Evolutionary conservation across 192 early-diverging fungal species (phyloP), one percentile per base, ranked within the genome.

Genomic region (Funneliformis mosseae): DNA sequence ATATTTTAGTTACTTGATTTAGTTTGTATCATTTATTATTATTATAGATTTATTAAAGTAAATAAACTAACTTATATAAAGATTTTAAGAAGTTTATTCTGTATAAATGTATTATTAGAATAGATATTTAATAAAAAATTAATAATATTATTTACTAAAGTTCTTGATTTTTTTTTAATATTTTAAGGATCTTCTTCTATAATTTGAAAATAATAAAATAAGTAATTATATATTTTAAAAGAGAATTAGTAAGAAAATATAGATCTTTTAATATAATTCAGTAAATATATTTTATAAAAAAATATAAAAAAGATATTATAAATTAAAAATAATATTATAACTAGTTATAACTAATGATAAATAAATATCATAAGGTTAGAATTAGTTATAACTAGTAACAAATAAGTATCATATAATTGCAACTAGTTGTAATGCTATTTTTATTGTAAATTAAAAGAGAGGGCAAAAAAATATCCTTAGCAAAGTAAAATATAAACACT

Each of bases 71-170:
- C 38, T 39, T 70, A 39, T 39, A 33, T n/a, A 33, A 70, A n/a
- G 12, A 70, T 70, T 39, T 18, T 70, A 12, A 39, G 38, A 21
- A 70, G 68, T 42, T 70, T 70, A 43, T 70, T 70, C 38, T 27
- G 25, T 23, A 39, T n/a, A 7, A 39, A 23, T 70, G 12, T 70
- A 43, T 70, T 21, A 21, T 42, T 16, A 8, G 33, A 69, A 21
- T 69, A 68, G 11, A 68, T 68, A 68, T 68, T 68, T 18, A 28
- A 27, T 68, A 27, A 68, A 23, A 27, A 2, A 21, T 69, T 69
- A 69, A 69, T 69, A 9, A 33, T 33, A 69, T 69, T 69, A 38
- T 69, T 69, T 38, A 69, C 67, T 69, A 70, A 42, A 8, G 18
- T 70, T 70, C 68, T 70, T 4, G 18, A 70, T 70, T 70, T n/a